Evolutionary conservation across 2,329 filamentous ascomycete species (phyloP), one percentile per base, ranked within the genome.

Genomic region (Botrytis elliptica): DNA sequence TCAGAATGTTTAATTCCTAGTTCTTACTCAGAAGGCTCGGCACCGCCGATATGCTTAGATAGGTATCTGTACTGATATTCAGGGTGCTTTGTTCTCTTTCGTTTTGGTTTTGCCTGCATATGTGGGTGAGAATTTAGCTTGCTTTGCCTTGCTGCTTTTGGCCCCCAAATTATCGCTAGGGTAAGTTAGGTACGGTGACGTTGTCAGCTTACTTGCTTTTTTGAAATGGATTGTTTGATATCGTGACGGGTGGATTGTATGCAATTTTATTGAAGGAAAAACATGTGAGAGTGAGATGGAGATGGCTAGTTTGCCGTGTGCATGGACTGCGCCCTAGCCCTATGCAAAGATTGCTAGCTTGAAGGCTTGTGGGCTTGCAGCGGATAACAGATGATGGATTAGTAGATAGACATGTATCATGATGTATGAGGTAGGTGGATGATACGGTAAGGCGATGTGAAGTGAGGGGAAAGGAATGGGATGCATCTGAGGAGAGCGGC

Each of bases 271-370:
- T 29, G 52, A 55, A 18, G 52, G 57, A 2, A 33, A 65, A 33
- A 46, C n/a, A 49, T 66, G 20, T 38, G 18, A 49, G 44, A 49
- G 64, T 65, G 44, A 66, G 44, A 33, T 49, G 63, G 14, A 36
- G n/a, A 33, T 44, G 42, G 22, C 22, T 49, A 22, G 20, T 66
- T 25, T 66, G 33, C 20, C 29, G 33, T 38, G 44, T 66, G 44
- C 64, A n/a, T 49, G 44, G 64, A 65, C 42, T 65, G 42, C n/a
- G 40, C 62, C 40, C 40, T 65, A 65, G 63, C 44, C 44, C 29
- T 66, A 52, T 66, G 63, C 10, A 49, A 7, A 44, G 20, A 29
- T 46, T 46, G 63, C n/a, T 22, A 9, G 62, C n/a, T 44, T 64
- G n/a, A 8, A 29, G 62, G n/a, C 40, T 59, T 59, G 55, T 16